A percentile compares a stretch with the other conserved stretches of the same genome.
These are phyloP conservation scores for Phoenix dactylifera DNA, from an alignment of 176 grass and related monocot species.

Conservation along the genomic window DNA sequence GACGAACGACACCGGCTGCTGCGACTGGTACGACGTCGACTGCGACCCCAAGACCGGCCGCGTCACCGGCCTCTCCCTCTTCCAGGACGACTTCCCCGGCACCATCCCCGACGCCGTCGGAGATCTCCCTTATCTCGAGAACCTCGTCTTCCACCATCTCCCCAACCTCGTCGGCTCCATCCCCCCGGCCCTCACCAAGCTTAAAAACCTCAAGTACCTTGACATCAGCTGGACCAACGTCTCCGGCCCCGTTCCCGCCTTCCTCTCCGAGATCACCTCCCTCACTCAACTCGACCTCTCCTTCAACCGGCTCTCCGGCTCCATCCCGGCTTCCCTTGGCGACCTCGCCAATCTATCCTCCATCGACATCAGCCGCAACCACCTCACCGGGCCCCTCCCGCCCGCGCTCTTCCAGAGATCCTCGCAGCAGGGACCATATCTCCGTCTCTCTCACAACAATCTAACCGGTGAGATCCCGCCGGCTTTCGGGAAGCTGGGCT, in stretches of 20 bases:
- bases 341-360: constrained; percentile 32
- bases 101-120: constrained; percentile 41
- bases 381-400: constrained; percentile 35
- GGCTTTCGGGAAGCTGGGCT: constrained; percentile 20
- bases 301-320: constrained; percentile 49
- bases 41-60: constrained; percentile 23
- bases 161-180: constrained; percentile 48
- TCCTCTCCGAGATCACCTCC: constrained; percentile 7
- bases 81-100: constrained; percentile 22
- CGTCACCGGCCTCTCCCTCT: constrained; percentile 28
- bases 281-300: constrained; percentile 52
- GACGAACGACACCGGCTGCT: constrained; percentile 49
- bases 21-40: constrained; percentile 36
- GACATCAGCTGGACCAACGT: constrained; percentile 53
- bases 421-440: not conserved
- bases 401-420: not conserved
- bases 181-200: constrained; percentile 42
- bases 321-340: constrained; percentile 31
- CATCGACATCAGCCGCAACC: constrained; percentile 72
- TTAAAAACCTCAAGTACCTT: constrained; percentile 41
- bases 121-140: constrained; percentile 42
- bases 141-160: constrained; percentile 33
- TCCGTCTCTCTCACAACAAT: constrained; percentile 10
- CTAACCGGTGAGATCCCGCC: constrained; percentile 37
- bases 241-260: constrained; percentile 40